phyloP scores from a whole-genome alignment of 2,329 filamentous ascomycete genomes.

The Phaeosphaeriaceae sp. region DNA sequence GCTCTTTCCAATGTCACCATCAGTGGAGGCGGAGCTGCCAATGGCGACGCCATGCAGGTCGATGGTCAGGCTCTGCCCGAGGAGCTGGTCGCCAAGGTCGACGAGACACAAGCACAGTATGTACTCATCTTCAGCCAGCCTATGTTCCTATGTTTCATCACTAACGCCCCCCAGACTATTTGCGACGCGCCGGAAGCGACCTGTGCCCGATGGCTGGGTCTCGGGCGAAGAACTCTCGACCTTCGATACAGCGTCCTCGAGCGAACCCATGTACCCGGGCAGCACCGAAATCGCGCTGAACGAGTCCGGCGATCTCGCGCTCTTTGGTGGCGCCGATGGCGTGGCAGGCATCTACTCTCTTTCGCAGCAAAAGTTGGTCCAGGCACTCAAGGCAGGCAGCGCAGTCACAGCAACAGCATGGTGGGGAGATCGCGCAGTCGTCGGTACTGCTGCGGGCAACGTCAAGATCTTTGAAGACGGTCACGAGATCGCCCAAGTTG shows the following conservation, averaged over 20 bases:
- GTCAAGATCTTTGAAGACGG: conserved; percentile 82
- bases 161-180: conserved; percentile 69
- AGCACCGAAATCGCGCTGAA: conserved; percentile 65
- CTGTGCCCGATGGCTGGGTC: conserved; percentile 84
- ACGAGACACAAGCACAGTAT: conserved; percentile 80
- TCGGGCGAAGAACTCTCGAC: conserved; percentile 73
- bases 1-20: conserved; percentile 86
- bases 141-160: not conserved
- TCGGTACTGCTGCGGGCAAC: conserved; percentile 76
- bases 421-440: conserved; percentile 71
- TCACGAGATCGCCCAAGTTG: conserved; percentile 71
- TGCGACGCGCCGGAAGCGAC: conserved; percentile 86
- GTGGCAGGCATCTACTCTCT: conserved; percentile 81
- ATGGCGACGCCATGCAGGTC: conserved; percentile 90
- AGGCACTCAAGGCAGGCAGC: conserved; percentile 68
- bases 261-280: conserved; percentile 66
- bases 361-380: conserved; percentile 75
- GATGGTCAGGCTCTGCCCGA: conserved; percentile 80
- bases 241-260: conserved; percentile 62
- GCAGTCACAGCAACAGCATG: conserved; percentile 72
- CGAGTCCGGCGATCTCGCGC: conserved; percentile 68
- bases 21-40: conserved; percentile 59
- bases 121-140: conserved; percentile 42
- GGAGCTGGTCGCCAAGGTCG: conserved; percentile 73
- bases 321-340: conserved; percentile 78